These are phyloP conservation scores for Trametes cubensis DNA, from an alignment of 768 basidiomycete species.

Conservation along the genomic window DNA sequence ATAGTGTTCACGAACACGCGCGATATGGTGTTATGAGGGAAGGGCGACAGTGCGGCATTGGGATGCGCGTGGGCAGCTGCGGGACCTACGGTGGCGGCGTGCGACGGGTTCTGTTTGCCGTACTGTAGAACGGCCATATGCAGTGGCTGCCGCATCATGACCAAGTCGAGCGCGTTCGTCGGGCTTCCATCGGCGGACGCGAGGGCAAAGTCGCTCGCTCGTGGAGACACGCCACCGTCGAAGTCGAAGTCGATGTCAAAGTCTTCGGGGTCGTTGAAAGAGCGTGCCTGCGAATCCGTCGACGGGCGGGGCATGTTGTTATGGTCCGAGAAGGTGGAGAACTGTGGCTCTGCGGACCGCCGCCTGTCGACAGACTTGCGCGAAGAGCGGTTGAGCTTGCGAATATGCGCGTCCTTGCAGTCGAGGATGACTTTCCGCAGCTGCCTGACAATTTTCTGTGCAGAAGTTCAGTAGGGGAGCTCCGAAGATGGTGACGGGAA, in stretches of 20 bases:
- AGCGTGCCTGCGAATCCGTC: slow-evolving; percentile 23
- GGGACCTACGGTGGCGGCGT: slow-evolving; percentile 15
- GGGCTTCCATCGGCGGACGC: slow-evolving; percentile 20
- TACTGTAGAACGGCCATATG: slow-evolving; percentile 54
- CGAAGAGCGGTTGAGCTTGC: slow-evolving; percentile 29
- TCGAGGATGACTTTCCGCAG: slow-evolving; percentile 83
- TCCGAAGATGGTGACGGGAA: not conserved
- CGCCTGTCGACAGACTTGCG: slow-evolving; percentile 34
- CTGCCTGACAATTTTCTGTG: slow-evolving; percentile 76
- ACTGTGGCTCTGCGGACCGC: slow-evolving; percentile 29
- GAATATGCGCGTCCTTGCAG: slow-evolving; percentile 66
- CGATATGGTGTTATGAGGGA: slow-evolving; percentile 66
- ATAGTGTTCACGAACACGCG: slow-evolving; percentile 81
- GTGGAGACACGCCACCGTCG: slow-evolving; percentile 30
- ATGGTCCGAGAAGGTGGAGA: slow-evolving; percentile 14
- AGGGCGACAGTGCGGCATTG: slow-evolving; percentile 49
- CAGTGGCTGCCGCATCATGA: slow-evolving; percentile 66
- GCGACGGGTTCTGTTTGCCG: slow-evolving; percentile 39
- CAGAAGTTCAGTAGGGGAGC: slow-evolving; percentile 14
- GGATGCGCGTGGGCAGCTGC: slow-evolving; percentile 38
- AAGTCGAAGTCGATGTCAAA: slow-evolving; percentile 83
- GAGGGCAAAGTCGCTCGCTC: slow-evolving; percentile 14
- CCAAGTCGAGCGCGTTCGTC: slow-evolving; percentile 54
- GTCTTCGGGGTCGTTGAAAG: slow-evolving; percentile 51
- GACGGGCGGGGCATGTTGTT: slow-evolving; percentile 14